phyloP scores from a whole-genome alignment of 1,139 yeast genomes.

The Protomyces inouyei region DNA sequence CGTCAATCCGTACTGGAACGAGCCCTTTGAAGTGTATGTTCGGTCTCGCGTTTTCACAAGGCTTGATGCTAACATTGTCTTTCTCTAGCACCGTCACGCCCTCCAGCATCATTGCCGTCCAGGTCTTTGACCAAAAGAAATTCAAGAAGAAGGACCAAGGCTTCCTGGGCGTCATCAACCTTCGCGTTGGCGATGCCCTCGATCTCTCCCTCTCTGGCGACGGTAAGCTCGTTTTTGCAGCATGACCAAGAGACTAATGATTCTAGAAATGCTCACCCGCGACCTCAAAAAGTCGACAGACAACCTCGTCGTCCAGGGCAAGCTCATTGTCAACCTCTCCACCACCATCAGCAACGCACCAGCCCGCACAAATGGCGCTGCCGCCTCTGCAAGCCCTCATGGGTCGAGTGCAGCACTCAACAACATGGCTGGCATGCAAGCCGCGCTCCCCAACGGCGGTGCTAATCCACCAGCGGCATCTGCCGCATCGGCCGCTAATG shows the following conservation, averaged over 20 bases:
- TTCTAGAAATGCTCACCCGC: slow-evolving; percentile 74
- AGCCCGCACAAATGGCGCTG: slow-evolving; percentile 21
- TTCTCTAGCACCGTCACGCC: slow-evolving; percentile 56
- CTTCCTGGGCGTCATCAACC: slow-evolving; percentile 92
- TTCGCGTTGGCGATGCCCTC: slow-evolving; percentile 82
- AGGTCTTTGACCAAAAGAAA: slow-evolving; percentile 93
- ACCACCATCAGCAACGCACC: slow-evolving; percentile 49
- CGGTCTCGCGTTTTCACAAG: background rate
- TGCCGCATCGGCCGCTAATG: slow-evolving; percentile 33
- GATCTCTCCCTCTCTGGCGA: slow-evolving; percentile 57
- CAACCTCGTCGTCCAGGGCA: slow-evolving; percentile 85
- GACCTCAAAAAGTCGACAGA: slow-evolving; percentile 90
- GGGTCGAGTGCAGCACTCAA: slow-evolving; percentile 33
- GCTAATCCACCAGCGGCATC: slow-evolving; percentile 35
- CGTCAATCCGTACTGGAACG: slow-evolving; percentile 96
- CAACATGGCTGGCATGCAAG: slow-evolving; percentile 28
- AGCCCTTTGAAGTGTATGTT: slow-evolving; percentile 58
- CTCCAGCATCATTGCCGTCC: slow-evolving; percentile 82
- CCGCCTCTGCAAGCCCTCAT: slow-evolving; percentile 31
- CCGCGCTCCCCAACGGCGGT: slow-evolving; percentile 28
- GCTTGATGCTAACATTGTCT: background rate
- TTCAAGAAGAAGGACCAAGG: slow-evolving; percentile 98
- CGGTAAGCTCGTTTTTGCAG: slow-evolving; percentile 3
- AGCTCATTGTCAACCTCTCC: slow-evolving; percentile 58
- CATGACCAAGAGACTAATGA: slow-evolving; percentile 31